Base-by-base conservation (phyloP, 768 basidiomycete species). In the Multifurca ochricompacta region DNA sequence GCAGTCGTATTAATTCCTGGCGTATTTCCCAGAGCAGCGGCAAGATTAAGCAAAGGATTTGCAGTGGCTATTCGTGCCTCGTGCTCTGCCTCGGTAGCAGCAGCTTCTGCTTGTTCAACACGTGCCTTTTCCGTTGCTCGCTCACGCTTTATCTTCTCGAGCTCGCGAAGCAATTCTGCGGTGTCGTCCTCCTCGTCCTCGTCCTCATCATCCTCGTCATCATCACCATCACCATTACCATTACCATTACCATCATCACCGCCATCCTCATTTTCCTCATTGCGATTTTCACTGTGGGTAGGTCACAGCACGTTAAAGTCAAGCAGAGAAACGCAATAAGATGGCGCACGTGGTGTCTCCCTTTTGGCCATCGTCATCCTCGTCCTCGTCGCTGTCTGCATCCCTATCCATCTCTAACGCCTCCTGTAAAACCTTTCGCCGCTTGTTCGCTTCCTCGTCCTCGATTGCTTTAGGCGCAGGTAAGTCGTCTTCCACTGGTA, bases 71-170 rank as follows among this genome's bases (percentile, higher is more conserved):
- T 86, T 65, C 91, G 86, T 19, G 77, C 80, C 59, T 95, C 92
- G 49, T 88, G 78, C 36, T 76, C 71, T 31, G 81, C 79, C 21
- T 79, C 78, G 8, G 75, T 68, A 14, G 75, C 68, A 1, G 77
- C 87, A 6, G 80, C 77, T 61, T 87, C 78, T 64, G 91, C 91
- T 37, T 75, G 75, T 39, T 96, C 95, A 67, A 81, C 74, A 40
- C 88, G 76, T 34, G 78, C 85, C 66, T 92, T 92, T 70, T 98
- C 96, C 64, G 87, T 94, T 10, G 94, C 94, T 9, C 95, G 79
- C 65, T 98, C 94, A 43, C 85, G 85, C 70, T 96, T 97, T 62
- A 98, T 97, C 74, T 95, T 97, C 70, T 96, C 95, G n/a, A 99
- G 77, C 68, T 99, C 96, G 23, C 92, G 83, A 58, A 99, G 74